Conservation (phyloP, 2,329 filamentous ascomycete genomes). For the Colletotrichum sp. region DNA sequence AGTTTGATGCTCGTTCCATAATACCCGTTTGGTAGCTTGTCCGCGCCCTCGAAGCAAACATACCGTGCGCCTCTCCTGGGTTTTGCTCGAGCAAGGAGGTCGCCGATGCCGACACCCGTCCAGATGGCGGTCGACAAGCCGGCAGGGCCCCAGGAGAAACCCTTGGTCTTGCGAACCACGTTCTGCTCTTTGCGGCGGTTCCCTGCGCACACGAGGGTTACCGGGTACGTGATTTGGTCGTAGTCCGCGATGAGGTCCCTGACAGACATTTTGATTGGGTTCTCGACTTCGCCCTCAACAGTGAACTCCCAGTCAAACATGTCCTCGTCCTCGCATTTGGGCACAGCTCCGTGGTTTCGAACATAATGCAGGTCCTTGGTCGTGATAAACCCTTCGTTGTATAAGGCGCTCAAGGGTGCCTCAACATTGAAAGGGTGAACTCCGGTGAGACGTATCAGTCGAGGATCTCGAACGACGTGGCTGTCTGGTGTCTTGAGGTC, state of each 20-base stretch:
- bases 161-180: conserved; percentile 86
- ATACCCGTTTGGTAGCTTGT: conserved; percentile 85
- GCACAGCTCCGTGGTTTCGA: conserved; percentile 86
- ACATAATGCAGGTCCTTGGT: conserved; percentile 91
- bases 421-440: conserved; percentile 93
- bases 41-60: conserved; percentile 90
- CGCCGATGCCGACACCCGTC: conserved; percentile 79
- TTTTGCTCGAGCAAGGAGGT: conserved; percentile 71
- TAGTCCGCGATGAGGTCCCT: conserved; percentile 75
- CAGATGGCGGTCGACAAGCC: conserved; percentile 87
- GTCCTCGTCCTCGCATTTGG: conserved; percentile 73
- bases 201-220: conserved; percentile 90
- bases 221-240: conserved; percentile 82
- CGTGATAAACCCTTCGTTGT: conserved; percentile 82
- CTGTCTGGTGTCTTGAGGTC: conserved; percentile 84
- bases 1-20: conserved; percentile 90
- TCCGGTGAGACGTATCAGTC: conserved; percentile 86
- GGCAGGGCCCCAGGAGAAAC: conserved; percentile 92
- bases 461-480: conserved; percentile 80
- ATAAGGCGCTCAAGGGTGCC: conserved; percentile 79
- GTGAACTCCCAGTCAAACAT: conserved; percentile 82
- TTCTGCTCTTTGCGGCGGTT: conserved; percentile 95
- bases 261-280: conserved; percentile 74
- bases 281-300: conserved; percentile 83
- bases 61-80: conserved; percentile 76